Conservation (phyloP, 129 eudicot species). For the Tagetes erecta region DNA sequence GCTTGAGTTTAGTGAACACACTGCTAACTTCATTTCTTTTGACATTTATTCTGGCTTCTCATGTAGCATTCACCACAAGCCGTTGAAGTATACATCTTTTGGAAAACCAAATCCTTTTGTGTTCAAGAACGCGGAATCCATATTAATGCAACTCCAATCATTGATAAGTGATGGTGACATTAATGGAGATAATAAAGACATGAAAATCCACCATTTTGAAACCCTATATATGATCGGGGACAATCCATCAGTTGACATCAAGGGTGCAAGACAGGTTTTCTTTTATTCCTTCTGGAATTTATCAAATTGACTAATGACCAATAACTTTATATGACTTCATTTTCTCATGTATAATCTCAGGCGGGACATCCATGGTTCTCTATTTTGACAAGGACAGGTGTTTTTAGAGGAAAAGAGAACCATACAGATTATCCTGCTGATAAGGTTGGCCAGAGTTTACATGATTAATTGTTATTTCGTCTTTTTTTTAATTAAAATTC, state of each 20-base stretch:
- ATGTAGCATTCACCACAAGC: slow-evolving; percentile 51
- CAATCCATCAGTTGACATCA: slow-evolving; percentile 82
- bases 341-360: slow-evolving; percentile 36
- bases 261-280: slow-evolving; percentile 87
- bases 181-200: slow-evolving; percentile 17
- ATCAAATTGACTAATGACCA: not conserved
- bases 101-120: slow-evolving; percentile 59
- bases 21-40: slow-evolving; percentile 9
- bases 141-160: slow-evolving; percentile 39
- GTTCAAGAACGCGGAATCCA: slow-evolving; percentile 48
- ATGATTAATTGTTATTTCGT: not conserved
- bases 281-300: not conserved
- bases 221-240: slow-evolving; percentile 90
- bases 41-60: slow-evolving; percentile 14
- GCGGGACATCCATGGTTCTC: slow-evolving; percentile 91
- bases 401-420: slow-evolving; percentile 66
- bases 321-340: not conserved
- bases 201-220: slow-evolving; percentile 33
- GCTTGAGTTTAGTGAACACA: not conserved
- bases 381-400: slow-evolving; percentile 83
- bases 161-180: slow-evolving; percentile 23
- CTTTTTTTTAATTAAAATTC: too few relatives aligned
- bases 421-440: slow-evolving; percentile 69
- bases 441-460: slow-evolving; percentile 43
- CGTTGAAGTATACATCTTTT: slow-evolving; percentile 50